Evolutionary conservation across 2,329 filamentous ascomycete species (phyloP).

Genomic region (Amauroascus niger): DNA sequence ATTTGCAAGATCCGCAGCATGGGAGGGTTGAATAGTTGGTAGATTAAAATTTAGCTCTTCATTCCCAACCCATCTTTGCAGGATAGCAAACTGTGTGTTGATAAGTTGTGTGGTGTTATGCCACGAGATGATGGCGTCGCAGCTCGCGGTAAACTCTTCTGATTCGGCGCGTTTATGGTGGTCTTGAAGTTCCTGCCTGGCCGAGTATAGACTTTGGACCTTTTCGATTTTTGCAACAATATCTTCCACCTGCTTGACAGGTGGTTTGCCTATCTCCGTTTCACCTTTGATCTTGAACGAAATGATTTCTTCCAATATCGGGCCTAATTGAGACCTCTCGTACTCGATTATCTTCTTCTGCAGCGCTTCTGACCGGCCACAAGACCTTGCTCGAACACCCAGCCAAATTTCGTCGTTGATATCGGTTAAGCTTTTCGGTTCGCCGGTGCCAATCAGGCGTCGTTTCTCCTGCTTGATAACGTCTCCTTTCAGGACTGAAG

Average conservation of each 20-base stretch:
- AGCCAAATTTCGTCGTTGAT: constrained; percentile 71
- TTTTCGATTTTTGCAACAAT: constrained; percentile 84
- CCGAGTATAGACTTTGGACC: constrained; percentile 76
- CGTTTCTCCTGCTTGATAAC: constrained; percentile 98
- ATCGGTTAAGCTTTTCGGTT: constrained; percentile 61
- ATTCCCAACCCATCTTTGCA: constrained; percentile 96
- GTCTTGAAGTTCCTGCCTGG: constrained; percentile 60
- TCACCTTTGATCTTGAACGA: constrained; percentile 91
- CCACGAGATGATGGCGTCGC: constrained; percentile 86
- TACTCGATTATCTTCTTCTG: constrained; percentile 86
- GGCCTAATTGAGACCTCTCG: constrained; percentile 61
- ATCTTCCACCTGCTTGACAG: constrained; percentile 79
- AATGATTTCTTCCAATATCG: constrained; percentile 75
- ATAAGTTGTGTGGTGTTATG: constrained; percentile 95
- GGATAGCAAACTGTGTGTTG: constrained; percentile 81
- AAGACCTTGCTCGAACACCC: constrained; percentile 71
- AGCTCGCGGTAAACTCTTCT: constrained; percentile 66
- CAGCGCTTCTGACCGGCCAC: constrained; percentile 70
- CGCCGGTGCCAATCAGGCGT: constrained; percentile 70
- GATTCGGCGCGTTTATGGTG: constrained; percentile 71
- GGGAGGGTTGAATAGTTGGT: constrained; percentile 57
- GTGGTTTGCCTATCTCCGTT: constrained; percentile 78
- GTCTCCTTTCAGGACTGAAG: constrained; percentile 88
- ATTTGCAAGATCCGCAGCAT: constrained; percentile 66
- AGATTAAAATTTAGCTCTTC: constrained; percentile 84